Evolutionary conservation across 2,329 filamentous ascomycete species (phyloP), one percentile per base, ranked within the genome.

Genomic region (Botrytis aclada): DNA sequence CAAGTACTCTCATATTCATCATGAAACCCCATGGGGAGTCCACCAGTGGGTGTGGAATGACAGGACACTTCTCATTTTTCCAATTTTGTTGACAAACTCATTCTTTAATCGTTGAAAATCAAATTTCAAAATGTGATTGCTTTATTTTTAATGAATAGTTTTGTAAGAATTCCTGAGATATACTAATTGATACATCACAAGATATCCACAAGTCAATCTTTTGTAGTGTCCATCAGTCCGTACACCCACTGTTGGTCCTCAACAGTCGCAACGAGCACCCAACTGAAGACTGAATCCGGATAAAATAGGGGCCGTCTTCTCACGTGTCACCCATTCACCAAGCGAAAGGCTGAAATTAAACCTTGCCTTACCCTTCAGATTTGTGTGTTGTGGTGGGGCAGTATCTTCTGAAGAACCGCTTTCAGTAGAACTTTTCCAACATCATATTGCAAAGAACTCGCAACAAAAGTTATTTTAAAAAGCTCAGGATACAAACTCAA

Each of bases 341-440:
- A 69, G 47, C 65, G 61, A 65, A 72, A 72, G 70, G 70, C 70
- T 67, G 70, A 69, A 72, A 51, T 39, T 67, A 29, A 72, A 72
- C 70, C 62, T 72, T 72, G 62, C 61, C 29, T 45, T 22, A 39
- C 18, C 14, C 20, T 64, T 25, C 32, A 67, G 39, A 67, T 67
- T 56, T 67, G 51, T 60, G n/a, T 56, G 51, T 56, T 56, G 18
- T 72, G 70, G 70, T 72, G 70, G 70, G 70, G 70, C 70, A 69
- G 32, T 22, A 41, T 47, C 34, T 72, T 60, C 34, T 39, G 47
- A 39, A 67, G 47, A 41, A 66, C 51, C 47, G 51, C 70, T 72
- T 51, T 69, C 62, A 61, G 41, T 70, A 61, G 62, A 69, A 72
- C 62, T 72, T 72, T 70, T 70, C 37, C 67, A 70, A 37, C 65